Evolutionary conservation across 768 basidiomycete genomes (phyloP), one percentile per base, ranked within the genome.

Genomic region (Agrocybe chaxingu): DNA sequence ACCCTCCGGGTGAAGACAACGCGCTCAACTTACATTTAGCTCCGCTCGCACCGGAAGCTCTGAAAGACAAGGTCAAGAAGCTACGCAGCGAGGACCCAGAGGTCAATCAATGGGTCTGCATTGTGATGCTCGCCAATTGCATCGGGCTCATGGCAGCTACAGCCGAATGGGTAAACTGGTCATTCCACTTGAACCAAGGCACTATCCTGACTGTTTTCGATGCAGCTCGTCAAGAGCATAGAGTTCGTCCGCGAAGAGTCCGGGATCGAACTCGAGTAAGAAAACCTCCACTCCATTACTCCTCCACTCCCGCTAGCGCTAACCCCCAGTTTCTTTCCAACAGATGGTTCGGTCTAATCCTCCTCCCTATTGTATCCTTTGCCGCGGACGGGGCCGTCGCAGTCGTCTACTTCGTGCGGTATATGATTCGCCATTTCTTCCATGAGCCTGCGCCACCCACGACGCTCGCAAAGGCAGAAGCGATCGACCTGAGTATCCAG

Each of bases 401-500:
- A 0, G 65, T 81, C 24, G 69, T 76, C 11, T 84, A 77, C 64
- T 87, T 84, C 65, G 29, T 78, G 29, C 76, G 74, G 18, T 73
- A 71, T 36, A 44, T 69, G 34, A 60, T 76, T 45, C 68, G 68
- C 34, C 68, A 74, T 47, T 63, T 76, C 54, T 68, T 78, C 58
- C 60, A 62, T 8, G 62, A 66, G 35, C 64, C 70, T 3, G 68
- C 70, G 0, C 68, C 78, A 11, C 84, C 84, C 1, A 70, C 72
- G 4, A 73, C 76, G n/a, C 68, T 87, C 16, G 87, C 87, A 0
- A 80, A 80, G 60, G 84, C 76, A 0, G 76, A 81, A 18, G 82
- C 86, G 4, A 90, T 90, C 51, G 88, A 90, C 61, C 73, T 89
- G 41, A 84, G 82, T 58, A 87, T 89, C 50, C 88, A 90, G 59